Evolutionary conservation across 2,329 filamentous ascomycete species (phyloP), one percentile per base, ranked within the genome.

Genomic region (Boeremia exigua): DNA sequence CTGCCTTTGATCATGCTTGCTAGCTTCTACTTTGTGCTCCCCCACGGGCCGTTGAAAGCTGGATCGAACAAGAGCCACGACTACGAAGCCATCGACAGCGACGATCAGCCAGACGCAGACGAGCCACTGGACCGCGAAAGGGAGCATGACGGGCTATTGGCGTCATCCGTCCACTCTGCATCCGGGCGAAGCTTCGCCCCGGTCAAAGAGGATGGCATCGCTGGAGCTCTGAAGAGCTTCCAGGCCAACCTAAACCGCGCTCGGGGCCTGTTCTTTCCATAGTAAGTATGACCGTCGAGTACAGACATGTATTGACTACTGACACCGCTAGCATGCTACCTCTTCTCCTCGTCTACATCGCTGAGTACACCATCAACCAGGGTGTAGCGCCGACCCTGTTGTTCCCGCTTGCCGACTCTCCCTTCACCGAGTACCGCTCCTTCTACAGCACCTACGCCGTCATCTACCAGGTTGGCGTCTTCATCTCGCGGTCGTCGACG

Each of bases 341-440:
- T 0, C 82, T 99, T 12, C 82, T 98, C 30, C 79, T 98, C 14
- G 95, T 99, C 28, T 99, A 97, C 74, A 85, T 98, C 32, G 92
- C 93, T 53, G 95, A 99, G 79, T 99, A 99, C 74, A 96, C 91
- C 51, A 97, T 98, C 76, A 98, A 98, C 78, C 93, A 96, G 79
- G 94, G 93, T 32, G 92, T 98, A 0, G 83, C 92, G 0, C 94
- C 95, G 0, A 96, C 92, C 0, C 81, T 98, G 0, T 84, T 99
- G 4, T 99, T 96, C 71, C 92, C 93, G 0, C 81, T 97, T 0
- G 71, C 82, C 1, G 77, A 84, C 10, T 89, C 90, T 1, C 95
- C 95, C 0, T 98, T 98, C 73, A 78, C 80, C 29, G 85, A 91
- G 63, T 95, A 88, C 72, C 88, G 94, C 36, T 89, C 88, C 29